Evolutionary conservation across 2,329 filamentous ascomycete species (phyloP).

Genomic region (Penicillium glabrum): DNA sequence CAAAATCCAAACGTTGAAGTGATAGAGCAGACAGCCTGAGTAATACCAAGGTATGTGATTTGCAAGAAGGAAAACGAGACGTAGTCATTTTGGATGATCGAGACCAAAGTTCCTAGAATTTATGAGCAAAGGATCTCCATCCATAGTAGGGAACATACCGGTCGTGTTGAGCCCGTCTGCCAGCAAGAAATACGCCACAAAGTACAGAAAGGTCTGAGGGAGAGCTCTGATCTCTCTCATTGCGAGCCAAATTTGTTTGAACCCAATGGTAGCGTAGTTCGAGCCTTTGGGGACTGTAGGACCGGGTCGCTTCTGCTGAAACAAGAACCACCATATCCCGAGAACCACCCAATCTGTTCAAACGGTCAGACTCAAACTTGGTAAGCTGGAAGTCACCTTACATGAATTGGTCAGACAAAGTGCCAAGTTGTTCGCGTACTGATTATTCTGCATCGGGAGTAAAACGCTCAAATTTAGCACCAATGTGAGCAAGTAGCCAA

Average conservation of each 20-base stretch:
- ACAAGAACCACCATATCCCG: conserved; percentile 46
- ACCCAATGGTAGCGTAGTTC: conserved; percentile 41
- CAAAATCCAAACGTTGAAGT: conserved; percentile 43
- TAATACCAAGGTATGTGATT: conserved; percentile 43
- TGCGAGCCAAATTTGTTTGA: conserved; percentile 44
- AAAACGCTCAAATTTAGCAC: conserved; percentile 42
- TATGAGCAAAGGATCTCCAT: background rate
- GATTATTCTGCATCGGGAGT: conserved; percentile 37
- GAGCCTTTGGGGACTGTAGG: conserved; percentile 42
- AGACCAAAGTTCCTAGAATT: conserved; percentile 32
- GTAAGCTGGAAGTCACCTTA: conserved; percentile 20
- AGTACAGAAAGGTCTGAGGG: conserved; percentile 44
- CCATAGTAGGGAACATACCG: conserved; percentile 15
- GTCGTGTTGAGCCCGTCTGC: conserved; percentile 46
- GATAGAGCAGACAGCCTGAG: conserved; percentile 40
- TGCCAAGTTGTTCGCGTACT: conserved; percentile 41
- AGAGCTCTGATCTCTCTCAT: conserved; percentile 38
- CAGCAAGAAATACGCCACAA: conserved; percentile 44
- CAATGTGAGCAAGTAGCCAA: conserved; percentile 42
- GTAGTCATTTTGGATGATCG: conserved; percentile 43
- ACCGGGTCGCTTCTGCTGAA: conserved; percentile 42
- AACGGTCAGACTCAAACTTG: background rate
- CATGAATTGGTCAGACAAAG: conserved; percentile 44
- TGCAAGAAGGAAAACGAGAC: conserved; percentile 44
- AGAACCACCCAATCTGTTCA: conserved; percentile 42